A percentile compares a stretch with the other conserved stretches of the same genome.
phyloP scores from a whole-genome alignment of 108 stramenopile genomes.

The Cyclotella distinguenda region DNA sequence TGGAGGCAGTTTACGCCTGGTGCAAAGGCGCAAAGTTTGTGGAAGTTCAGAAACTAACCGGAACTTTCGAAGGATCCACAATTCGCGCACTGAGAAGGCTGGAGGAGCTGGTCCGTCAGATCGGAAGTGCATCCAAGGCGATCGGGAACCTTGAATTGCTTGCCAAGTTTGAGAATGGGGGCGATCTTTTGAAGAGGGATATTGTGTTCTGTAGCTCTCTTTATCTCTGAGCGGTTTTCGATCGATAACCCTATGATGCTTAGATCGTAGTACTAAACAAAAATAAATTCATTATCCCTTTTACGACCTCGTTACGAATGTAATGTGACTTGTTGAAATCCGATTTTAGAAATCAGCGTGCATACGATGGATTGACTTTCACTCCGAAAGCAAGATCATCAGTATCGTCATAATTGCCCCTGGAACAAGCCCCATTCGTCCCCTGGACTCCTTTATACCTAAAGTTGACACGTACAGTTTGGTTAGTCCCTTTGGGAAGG shows the following conservation, averaged over 20 bases:
- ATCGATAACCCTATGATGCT: background rate
- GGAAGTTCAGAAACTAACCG: slow-evolving; percentile 94
- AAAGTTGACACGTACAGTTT: slow-evolving; percentile 38
- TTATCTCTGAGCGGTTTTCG: slow-evolving; percentile 72
- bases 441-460: slow-evolving; percentile 14
- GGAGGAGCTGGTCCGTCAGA: slow-evolving; percentile 97
- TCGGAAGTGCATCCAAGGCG: slow-evolving; percentile 86
- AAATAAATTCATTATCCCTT: background rate
- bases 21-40: slow-evolving; percentile 95
- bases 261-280: background rate
- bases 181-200: slow-evolving; percentile 93
- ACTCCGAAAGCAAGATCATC: slow-evolving; percentile 22
- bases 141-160: slow-evolving; percentile 95
- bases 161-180: slow-evolving; percentile 92
- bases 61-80: slow-evolving; percentile 96
- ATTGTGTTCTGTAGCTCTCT: slow-evolving; percentile 98
- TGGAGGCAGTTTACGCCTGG: slow-evolving; percentile 98
- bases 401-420: slow-evolving; percentile 16
- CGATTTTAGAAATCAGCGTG: background rate
- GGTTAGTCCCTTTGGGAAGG: slow-evolving; percentile 17
- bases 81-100: slow-evolving; percentile 94
- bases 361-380: background rate
- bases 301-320: too few relatives aligned
- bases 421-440: slow-evolving; percentile 10
- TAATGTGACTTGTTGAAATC: background rate